These are phyloP conservation scores for Plenodomus biglobosus DNA, from an alignment of 2,329 filamentous ascomycete genomes.

Conservation along the genomic window DNA sequence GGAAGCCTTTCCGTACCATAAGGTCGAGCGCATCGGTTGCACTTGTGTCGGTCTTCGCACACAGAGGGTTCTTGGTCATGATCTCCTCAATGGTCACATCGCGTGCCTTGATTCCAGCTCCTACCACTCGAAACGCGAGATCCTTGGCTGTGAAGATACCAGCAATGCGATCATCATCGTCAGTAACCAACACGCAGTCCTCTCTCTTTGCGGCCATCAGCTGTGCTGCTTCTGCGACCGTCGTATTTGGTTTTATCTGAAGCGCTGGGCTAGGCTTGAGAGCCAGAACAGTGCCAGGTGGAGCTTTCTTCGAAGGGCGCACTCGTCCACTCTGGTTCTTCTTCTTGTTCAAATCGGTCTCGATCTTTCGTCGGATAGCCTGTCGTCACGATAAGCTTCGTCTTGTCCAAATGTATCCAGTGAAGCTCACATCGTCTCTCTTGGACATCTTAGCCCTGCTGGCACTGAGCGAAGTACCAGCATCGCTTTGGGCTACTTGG, in stretches of 20 bases:
- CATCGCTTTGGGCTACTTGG: conserved; percentile 57
- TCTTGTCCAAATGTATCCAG: conserved; percentile 4
- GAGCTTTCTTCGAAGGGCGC: conserved; percentile 86
- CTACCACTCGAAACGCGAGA: conserved; percentile 94
- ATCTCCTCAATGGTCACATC: conserved; percentile 95
- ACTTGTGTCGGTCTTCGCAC: conserved; percentile 94
- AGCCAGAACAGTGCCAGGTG: conserved; percentile 92
- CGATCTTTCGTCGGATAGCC: conserved; percentile 96
- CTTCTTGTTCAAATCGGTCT: conserved; percentile 97
- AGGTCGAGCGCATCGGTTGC: conserved; percentile 95
- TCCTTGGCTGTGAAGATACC: conserved; percentile 99
- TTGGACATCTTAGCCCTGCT: conserved; percentile 96
- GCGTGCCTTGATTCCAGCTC: conserved; percentile 82
- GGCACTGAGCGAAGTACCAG: conserved; percentile 73
- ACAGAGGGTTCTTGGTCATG: conserved; percentile 99
- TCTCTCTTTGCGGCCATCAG: conserved; percentile 98
- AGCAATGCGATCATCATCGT: conserved; percentile 95
- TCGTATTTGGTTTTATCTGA: conserved; percentile 94
- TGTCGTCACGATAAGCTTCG: conserved; percentile 46
- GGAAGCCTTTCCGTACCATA: conserved; percentile 98
- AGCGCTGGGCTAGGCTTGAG: conserved; percentile 93
- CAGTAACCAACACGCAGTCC: conserved; percentile 95
- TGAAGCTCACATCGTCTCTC: conserved; percentile 84
- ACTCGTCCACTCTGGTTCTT: conserved; percentile 77
- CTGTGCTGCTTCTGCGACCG: conserved; percentile 93